A percentile compares a stretch with the other conserved stretches of the same genome.
These are phyloP conservation scores for Termitomyces sp. DNA, from an alignment of 768 basidiomycete species.

Conservation along the genomic window DNA sequence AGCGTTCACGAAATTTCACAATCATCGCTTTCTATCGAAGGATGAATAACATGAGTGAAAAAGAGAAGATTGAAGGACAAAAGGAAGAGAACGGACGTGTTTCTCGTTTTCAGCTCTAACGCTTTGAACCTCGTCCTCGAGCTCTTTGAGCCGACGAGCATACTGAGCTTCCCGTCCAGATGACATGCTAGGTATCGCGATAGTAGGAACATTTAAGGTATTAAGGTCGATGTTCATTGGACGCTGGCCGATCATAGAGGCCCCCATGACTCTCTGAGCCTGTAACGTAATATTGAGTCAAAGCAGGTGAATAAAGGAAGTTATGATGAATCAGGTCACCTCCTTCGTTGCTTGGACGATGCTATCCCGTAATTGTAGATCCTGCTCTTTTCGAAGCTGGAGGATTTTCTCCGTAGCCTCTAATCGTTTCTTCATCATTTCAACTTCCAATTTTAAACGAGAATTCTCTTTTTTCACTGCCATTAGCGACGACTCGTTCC, in stretches of 20 bases:
- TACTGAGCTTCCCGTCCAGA: conserved; percentile 52
- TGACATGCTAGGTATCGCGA: conserved; percentile 44
- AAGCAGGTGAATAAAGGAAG: neutral
- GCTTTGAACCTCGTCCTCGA: conserved; percentile 71
- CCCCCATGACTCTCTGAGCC: conserved; percentile 78
- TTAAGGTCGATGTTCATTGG: conserved; percentile 46
- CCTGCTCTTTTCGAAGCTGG: conserved; percentile 72
- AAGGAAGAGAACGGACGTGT: conserved; percentile 44
- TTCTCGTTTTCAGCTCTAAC: conserved; percentile 75
- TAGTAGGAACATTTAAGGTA: conserved; percentile 46
- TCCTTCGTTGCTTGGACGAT: conserved; percentile 70
- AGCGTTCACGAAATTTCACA: conserved; percentile 75
- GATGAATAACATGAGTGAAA: conserved; percentile 8
- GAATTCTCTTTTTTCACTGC: conserved; percentile 64
- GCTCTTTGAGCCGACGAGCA: conserved; percentile 64
- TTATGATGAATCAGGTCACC: conserved; percentile 20
- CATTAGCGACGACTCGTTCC: conserved; percentile 42
- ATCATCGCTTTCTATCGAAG: conserved; percentile 72
- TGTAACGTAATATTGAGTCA: conserved; percentile 19
- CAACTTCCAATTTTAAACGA: conserved; percentile 55
- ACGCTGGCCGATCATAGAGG: conserved; percentile 54
- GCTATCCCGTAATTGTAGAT: conserved; percentile 73
- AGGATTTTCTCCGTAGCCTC: conserved; percentile 57
- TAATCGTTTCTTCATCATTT: conserved; percentile 50
- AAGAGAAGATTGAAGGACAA: neutral